Percentiles rank a stretch among this genome's conserved stretches.
Evolutionary conservation across 257 asterid genomes (phyloP).

Genomic region (Fraxinus pennsylvanica): DNA sequence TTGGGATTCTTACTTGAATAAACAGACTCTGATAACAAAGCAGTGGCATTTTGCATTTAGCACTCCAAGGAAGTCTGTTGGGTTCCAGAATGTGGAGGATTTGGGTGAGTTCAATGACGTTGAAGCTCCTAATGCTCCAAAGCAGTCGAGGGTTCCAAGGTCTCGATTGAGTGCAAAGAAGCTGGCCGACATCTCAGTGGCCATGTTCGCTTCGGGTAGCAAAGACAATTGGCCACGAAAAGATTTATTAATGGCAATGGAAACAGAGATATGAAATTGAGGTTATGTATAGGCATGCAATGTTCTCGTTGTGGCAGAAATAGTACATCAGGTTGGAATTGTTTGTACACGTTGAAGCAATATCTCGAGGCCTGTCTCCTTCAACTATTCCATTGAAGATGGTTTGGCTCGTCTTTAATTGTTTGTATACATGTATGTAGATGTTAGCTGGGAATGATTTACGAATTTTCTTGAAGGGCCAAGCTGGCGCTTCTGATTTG

Average conservation of each 20-base stretch:
- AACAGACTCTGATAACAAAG: conserved; percentile 68
- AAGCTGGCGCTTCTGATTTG: neutral
- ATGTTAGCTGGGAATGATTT: conserved; percentile 8
- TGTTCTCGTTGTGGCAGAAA: neutral
- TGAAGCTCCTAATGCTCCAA: conserved; percentile 73
- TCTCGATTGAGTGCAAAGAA: conserved; percentile 43
- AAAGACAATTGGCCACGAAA: conserved; percentile 36
- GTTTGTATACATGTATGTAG: conserved; percentile 29
- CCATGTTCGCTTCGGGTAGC: conserved; percentile 39
- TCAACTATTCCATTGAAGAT: conserved; percentile 43
- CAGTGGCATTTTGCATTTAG: conserved; percentile 57
- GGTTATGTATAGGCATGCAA: neutral
- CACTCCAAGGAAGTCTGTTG: conserved; percentile 59
- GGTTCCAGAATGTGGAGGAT: conserved; percentile 31
- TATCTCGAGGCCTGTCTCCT: conserved; percentile 30
- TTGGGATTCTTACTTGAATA: neutral
- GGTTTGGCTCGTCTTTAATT: conserved; percentile 23
- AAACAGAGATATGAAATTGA: conserved; percentile 11
- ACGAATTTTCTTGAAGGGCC: conserved; percentile 26
- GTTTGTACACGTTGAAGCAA: conserved; percentile 27
- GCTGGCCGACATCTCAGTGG: conserved; percentile 54
- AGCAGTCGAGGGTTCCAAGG: conserved; percentile 45
- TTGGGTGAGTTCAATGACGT: conserved; percentile 31
- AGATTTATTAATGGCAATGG: conserved; percentile 34
- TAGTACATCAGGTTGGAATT: neutral